These are phyloP conservation scores for Neofusicoccum parvum DNA, from an alignment of 2,329 filamentous ascomycete species.

Conservation along the genomic window DNA sequence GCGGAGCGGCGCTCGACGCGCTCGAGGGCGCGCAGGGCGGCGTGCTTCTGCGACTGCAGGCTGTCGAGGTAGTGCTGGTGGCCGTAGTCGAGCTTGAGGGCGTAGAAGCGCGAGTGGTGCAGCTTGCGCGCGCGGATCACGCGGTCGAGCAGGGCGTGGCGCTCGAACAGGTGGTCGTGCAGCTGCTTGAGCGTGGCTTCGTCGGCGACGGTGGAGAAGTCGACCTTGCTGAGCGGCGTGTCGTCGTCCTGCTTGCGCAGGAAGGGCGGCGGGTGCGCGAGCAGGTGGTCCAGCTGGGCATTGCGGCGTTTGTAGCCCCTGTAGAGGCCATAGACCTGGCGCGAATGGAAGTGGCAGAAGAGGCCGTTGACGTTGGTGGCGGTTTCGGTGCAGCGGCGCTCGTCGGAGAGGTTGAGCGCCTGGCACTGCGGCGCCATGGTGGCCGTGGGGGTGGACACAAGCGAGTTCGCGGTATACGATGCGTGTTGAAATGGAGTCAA, in stretches of 20 bases:
- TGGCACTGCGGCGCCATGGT: conserved; percentile 24
- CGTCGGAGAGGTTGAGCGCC: conserved; percentile 40
- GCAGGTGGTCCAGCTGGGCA: conserved; percentile 44
- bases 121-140: conserved; percentile 47
- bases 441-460: neutral
- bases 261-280: conserved; percentile 40
- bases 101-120: conserved; percentile 48
- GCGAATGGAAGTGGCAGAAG: conserved; percentile 47
- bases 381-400: conserved; percentile 36
- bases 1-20: conserved; percentile 46
- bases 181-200: conserved; percentile 42
- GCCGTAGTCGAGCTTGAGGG: conserved; percentile 47
- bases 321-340: conserved; percentile 44
- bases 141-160: conserved; percentile 41
- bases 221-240: conserved; percentile 42
- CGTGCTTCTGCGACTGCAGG: conserved; percentile 42
- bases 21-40: conserved; percentile 45
- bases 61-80: conserved; percentile 46
- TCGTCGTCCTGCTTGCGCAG: conserved; percentile 32
- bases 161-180: conserved; percentile 46
- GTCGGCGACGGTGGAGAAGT: conserved; percentile 43
- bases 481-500: neutral
- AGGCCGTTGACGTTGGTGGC: conserved; percentile 46
- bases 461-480: neutral
- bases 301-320: conserved; percentile 54